phyloP scores from a whole-genome alignment of 2,329 filamentous ascomycete species.

The Westerdykella ornata region DNA sequence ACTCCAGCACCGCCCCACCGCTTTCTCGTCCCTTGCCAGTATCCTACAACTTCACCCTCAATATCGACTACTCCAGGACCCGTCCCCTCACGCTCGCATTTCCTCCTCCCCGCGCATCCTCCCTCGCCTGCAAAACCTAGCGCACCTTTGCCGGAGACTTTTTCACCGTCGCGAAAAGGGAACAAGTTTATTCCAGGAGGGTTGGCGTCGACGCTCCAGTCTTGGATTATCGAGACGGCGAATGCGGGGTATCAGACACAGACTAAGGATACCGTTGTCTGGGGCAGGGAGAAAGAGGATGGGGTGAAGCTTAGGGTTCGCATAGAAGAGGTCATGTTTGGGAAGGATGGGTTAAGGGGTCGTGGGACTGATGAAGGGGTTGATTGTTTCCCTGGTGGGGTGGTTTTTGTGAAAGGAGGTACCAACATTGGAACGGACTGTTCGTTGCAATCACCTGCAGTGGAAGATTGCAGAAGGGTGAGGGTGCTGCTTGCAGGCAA shows the following conservation, averaged over 20 bases:
- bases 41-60: conserved; percentile 6
- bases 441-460: conserved; percentile 2
- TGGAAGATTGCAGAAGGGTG: conserved; percentile 4
- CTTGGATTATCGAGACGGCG: conserved; percentile 46
- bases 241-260: conserved; percentile 17
- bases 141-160: conserved; percentile 40
- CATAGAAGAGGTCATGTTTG: conserved; percentile 2
- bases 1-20: conserved; percentile 14
- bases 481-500: conserved; percentile 26
- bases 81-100: conserved; percentile 29
- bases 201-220: conserved; percentile 44
- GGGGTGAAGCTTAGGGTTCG: conserved; percentile 19
- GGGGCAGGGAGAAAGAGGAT: conserved; percentile 19
- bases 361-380: conserved; percentile 6
- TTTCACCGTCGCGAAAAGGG: conserved; percentile 48
- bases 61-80: conserved; percentile 1
- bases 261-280: conserved; percentile 8
- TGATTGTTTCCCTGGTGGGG: conserved; percentile 16
- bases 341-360: neutral
- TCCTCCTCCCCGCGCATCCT: conserved; percentile 34
- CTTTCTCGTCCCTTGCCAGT: conserved; percentile 20
- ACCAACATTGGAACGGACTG: conserved; percentile 13
- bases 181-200: conserved; percentile 47
- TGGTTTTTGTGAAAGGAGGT: conserved; percentile 19
- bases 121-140: conserved; percentile 11